phyloP scores from a whole-genome alignment of 2,329 filamentous ascomycete genomes.

The Coniosporium tulheliwenetii region DNA sequence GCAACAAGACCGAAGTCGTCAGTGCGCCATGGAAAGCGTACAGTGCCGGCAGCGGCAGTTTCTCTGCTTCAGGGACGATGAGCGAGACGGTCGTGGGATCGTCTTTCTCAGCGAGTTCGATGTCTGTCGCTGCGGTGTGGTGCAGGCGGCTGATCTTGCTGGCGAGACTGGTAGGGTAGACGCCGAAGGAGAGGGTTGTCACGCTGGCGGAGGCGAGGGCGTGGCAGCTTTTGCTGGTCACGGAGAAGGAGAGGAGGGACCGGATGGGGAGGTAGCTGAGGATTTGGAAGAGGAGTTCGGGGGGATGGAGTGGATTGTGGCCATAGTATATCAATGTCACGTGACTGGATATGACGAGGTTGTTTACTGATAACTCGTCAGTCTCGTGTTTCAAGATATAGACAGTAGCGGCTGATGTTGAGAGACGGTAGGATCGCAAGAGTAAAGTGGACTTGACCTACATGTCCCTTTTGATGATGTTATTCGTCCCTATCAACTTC shows the following conservation, averaged over 20 bases:
- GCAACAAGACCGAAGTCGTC: conserved; percentile 1
- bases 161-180: conserved; percentile 6
- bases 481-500: no score
- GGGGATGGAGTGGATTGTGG: conserved; percentile 10
- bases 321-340: not conserved
- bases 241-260: conserved; percentile 17
- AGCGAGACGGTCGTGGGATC: not conserved
- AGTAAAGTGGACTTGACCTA: no score
- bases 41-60: conserved; percentile 1
- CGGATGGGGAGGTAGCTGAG: conserved; percentile 15
- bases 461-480: no score
- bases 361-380: no score
- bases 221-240: conserved; percentile 13
- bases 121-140: no score
- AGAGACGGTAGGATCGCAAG: no score
- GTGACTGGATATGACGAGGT: no score
- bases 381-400: no score
- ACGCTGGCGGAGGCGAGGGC: conserved; percentile 15
- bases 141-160: conserved; percentile 3
- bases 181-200: conserved; percentile 7
- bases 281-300: conserved; percentile 17
- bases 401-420: no score
- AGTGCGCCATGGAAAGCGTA: conserved; percentile 3
- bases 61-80: conserved; percentile 2
- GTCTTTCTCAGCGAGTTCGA: no score